phyloP scores from a whole-genome alignment of 2,329 filamentous ascomycete species.

The Cladophialophora yegresii region DNA sequence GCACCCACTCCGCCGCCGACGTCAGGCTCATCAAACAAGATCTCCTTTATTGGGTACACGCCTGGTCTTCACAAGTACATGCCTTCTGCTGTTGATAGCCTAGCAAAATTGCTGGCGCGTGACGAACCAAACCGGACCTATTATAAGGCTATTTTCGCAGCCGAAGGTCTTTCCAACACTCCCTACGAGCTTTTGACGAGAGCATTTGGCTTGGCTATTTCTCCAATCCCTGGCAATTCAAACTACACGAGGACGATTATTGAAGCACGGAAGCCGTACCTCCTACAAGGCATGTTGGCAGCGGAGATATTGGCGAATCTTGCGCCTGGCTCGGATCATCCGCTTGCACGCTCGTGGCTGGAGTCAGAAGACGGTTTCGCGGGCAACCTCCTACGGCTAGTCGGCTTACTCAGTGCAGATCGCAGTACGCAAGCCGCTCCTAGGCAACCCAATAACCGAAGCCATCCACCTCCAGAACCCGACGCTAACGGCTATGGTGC shows the following conservation, averaged over 20 bases:
- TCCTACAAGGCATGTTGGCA: constrained; percentile 89
- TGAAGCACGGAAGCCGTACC: constrained; percentile 79
- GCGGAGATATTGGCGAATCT: constrained; percentile 84
- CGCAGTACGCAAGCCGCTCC: constrained; percentile 43
- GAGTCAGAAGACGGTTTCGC: constrained; percentile 81
- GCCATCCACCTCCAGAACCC: constrained; percentile 42
- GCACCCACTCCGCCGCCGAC: constrained; percentile 74
- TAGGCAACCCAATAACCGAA: constrained; percentile 42
- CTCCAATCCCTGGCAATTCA: constrained; percentile 71
- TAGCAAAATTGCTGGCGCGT: constrained; percentile 87
- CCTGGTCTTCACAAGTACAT: constrained; percentile 82
- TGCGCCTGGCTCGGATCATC: constrained; percentile 68
- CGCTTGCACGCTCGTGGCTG: constrained; percentile 77
- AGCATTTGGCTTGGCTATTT: constrained; percentile 82
- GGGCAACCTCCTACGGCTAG: constrained; percentile 73
- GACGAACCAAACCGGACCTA: constrained; percentile 89
- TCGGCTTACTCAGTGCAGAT: constrained; percentile 69
- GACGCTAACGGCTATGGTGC: constrained; percentile 48
- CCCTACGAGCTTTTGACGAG: constrained; percentile 81
- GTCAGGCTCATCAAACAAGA: constrained; percentile 53
- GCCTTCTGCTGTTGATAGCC: constrained; percentile 81
- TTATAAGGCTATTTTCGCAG: constrained; percentile 78
- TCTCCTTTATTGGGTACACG: constrained; percentile 80
- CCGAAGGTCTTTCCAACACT: constrained; percentile 65
- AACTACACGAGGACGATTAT: constrained; percentile 64